These are phyloP conservation scores for Cordyceps javanica DNA, from an alignment of 2,329 filamentous ascomycete genomes.

Conservation along the genomic window DNA sequence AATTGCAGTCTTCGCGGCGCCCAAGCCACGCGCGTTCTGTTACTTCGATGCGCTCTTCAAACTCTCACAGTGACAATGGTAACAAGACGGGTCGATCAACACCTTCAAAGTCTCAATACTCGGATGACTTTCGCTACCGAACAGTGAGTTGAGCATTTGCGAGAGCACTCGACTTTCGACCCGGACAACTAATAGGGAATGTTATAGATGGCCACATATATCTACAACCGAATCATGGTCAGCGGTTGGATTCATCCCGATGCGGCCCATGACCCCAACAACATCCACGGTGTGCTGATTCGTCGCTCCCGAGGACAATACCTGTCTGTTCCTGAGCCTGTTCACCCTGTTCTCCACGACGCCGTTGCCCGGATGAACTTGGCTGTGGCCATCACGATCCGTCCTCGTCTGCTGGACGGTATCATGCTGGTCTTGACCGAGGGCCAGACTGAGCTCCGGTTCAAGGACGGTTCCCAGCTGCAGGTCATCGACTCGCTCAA, in stretches of 20 bases:
- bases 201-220: conserved; percentile 26
- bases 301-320: conserved; percentile 34
- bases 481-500: conserved; percentile 39
- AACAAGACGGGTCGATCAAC: not conserved
- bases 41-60: not conserved
- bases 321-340: conserved; percentile 32
- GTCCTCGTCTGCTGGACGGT: conserved; percentile 38
- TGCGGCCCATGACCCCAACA: conserved; percentile 15
- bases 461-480: conserved; percentile 36
- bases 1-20: not conserved
- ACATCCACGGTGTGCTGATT: conserved; percentile 31
- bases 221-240: conserved; percentile 23
- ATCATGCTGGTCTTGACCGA: conserved; percentile 35
- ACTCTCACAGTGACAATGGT: not conserved
- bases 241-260: conserved; percentile 25
- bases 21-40: not conserved
- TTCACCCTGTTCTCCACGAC: conserved; percentile 31
- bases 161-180: no score
- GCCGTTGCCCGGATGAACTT: conserved; percentile 40
- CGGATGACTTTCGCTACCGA: conserved; percentile 26
- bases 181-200: not conserved
- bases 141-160: conserved; percentile 20
- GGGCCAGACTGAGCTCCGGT: conserved; percentile 35
- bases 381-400: conserved; percentile 43
- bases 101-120: conserved; percentile 13